Evolutionary conservation across 768 basidiomycete genomes (phyloP).

Genomic region (Cyathus striatus): DNA sequence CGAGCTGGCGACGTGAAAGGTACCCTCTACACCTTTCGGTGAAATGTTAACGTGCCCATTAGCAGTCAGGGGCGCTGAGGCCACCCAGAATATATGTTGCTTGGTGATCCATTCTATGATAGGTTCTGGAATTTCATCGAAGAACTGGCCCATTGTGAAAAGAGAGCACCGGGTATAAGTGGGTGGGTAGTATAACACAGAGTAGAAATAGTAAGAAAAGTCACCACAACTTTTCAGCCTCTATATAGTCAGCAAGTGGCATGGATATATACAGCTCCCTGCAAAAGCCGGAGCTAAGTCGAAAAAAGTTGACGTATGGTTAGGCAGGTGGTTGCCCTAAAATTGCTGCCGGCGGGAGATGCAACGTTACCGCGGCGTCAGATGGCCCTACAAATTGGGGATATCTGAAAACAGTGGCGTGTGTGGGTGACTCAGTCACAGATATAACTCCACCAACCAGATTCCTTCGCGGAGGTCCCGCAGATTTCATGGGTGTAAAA

Average conservation of each 20-base stretch:
- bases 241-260: too few relatives aligned
- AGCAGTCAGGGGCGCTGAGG: slow-evolving; percentile 50
- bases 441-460: too few relatives aligned
- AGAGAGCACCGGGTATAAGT: background rate
- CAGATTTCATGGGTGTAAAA: background rate
- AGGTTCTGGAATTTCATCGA: slow-evolving; percentile 49
- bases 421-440: too few relatives aligned
- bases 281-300: too few relatives aligned
- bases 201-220: background rate
- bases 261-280: too few relatives aligned
- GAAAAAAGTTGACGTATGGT: background rate
- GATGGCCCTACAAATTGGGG: too few relatives aligned
- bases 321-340: background rate
- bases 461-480: background rate
- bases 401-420: too few relatives aligned
- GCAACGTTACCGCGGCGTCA: background rate
- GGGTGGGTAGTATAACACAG: background rate
- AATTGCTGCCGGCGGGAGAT: background rate
- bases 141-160: slow-evolving; percentile 48
- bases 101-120: slow-evolving; percentile 51
- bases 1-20: slow-evolving; percentile 53
- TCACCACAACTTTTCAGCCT: too few relatives aligned
- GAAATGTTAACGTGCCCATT: slow-evolving; percentile 66
- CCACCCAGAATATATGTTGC: slow-evolving; percentile 72
- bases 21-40: slow-evolving; percentile 56